phyloP scores from a whole-genome alignment of 768 basidiomycete species.

The Antrodiella citrinella region DNA sequence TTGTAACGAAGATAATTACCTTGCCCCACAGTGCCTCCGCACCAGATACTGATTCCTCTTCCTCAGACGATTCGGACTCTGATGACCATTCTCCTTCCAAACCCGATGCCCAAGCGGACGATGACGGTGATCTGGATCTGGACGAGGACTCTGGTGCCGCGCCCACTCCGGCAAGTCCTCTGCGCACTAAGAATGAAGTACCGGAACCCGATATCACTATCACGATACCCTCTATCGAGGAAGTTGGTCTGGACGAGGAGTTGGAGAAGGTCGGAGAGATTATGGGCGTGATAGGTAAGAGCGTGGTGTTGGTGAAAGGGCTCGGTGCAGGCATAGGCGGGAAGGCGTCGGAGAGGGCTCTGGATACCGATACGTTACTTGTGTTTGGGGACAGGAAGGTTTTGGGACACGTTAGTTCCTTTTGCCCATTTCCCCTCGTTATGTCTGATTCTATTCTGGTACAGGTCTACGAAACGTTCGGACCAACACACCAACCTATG shows the following conservation, averaged over 20 bases:
- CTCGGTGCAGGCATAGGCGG: slow-evolving; percentile 32
- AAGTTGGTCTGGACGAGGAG: slow-evolving; percentile 53
- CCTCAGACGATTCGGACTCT: slow-evolving; percentile 18
- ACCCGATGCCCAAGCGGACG: not conserved
- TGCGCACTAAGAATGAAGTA: slow-evolving; percentile 67
- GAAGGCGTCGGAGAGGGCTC: slow-evolving; percentile 49
- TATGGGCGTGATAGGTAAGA: slow-evolving; percentile 46
- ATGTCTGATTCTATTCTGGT: slow-evolving; percentile 9
- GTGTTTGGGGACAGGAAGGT: slow-evolving; percentile 86
- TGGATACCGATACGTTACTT: slow-evolving; percentile 86
- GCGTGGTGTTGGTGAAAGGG: slow-evolving; percentile 66
- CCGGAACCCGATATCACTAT: slow-evolving; percentile 40
- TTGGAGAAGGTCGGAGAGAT: slow-evolving; percentile 76
- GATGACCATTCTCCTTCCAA: slow-evolving; percentile 17
- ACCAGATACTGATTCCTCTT: slow-evolving; percentile 16
- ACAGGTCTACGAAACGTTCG: slow-evolving; percentile 93
- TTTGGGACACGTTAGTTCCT: slow-evolving; percentile 70
- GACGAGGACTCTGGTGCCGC: slow-evolving; percentile 43
- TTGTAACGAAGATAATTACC: not conserved
- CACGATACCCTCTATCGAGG: slow-evolving; percentile 51
- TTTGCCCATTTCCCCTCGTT: slow-evolving; percentile 8
- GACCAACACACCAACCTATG: slow-evolving; percentile 82
- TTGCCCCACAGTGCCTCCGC: not conserved
- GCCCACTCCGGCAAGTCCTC: slow-evolving; percentile 33
- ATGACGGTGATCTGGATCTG: slow-evolving; percentile 36